Conservation (phyloP, 306 rosid species). For the Corylus heterophylla region DNA sequence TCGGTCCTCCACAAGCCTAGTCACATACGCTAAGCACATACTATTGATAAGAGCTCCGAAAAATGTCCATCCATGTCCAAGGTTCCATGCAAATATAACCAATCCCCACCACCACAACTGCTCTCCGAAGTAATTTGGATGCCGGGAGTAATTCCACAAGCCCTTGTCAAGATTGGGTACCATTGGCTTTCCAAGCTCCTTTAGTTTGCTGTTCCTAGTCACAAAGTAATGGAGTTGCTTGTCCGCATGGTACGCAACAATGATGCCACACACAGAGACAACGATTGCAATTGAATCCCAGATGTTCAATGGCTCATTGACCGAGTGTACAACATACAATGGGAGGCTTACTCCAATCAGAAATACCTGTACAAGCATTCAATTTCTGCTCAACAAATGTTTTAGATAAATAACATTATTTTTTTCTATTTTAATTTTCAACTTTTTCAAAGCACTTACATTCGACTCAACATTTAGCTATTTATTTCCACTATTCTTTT, state of each 20-base stretch:
- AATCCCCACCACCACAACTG: constrained; percentile 98
- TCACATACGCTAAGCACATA: constrained; percentile 83
- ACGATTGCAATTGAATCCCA: constrained; percentile 63
- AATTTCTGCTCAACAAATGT: too few relatives aligned
- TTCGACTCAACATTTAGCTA: too few relatives aligned
- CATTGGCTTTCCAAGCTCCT: constrained; percentile 50
- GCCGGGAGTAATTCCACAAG: constrained; percentile 76
- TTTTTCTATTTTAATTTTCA: too few relatives aligned
- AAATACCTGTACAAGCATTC: constrained; percentile 53
- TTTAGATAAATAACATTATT: too few relatives aligned
- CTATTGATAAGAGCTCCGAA: constrained; percentile 66
- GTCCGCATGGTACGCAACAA: constrained; percentile 78
- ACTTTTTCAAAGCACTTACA: too few relatives aligned
- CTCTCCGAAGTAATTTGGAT: constrained; percentile 92
- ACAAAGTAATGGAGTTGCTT: constrained; percentile 73
- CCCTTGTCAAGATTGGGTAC: constrained; percentile 65
- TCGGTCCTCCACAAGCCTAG: constrained; percentile 75
- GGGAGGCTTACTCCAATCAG: constrained; percentile 74
- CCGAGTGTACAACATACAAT: constrained; percentile 63
- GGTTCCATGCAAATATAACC: constrained; percentile 64
- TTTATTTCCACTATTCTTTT: too few relatives aligned
- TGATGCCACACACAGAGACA: constrained; percentile 57
- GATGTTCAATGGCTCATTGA: constrained; percentile 54
- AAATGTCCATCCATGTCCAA: constrained; percentile 72
- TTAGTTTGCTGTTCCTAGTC: constrained; percentile 58